Conservation (phyloP, 164 flowering plant species). For the Magnolia sinica region DNA sequence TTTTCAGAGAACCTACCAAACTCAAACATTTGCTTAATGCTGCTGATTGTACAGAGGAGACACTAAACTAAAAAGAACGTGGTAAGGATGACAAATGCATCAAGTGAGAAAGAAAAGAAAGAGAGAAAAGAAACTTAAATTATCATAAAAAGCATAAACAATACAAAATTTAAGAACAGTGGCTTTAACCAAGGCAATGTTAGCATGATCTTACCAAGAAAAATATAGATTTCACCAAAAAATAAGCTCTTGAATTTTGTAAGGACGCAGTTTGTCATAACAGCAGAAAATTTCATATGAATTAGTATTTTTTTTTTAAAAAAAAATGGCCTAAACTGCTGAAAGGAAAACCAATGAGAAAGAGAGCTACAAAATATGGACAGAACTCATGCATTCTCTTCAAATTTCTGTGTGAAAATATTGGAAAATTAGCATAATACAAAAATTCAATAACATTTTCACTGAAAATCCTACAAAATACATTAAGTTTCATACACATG, state of each 20-base stretch:
- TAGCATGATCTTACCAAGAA: neutral
- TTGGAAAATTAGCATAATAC: too few species aligned
- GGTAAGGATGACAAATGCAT: neutral
- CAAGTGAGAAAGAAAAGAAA: neutral
- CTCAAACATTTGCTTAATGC: neutral
- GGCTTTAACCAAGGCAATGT: neutral
- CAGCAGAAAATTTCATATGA: neutral
- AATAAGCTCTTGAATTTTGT: neutral
- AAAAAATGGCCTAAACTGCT: neutral
- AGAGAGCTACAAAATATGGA: too few species aligned
- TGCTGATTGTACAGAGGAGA: neutral
- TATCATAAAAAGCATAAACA: neutral
- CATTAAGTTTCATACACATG: too few species aligned
- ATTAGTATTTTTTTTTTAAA: neutral
- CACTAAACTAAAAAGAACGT: neutral
- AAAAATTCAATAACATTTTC: too few species aligned
- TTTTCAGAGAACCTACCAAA: constrained; percentile 34
- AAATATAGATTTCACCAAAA: neutral
- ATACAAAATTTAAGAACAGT: neutral
- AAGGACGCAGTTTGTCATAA: too few species aligned
- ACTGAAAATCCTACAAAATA: too few species aligned
- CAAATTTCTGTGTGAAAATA: too few species aligned
- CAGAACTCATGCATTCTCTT: too few species aligned
- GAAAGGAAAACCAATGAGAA: too few species aligned
- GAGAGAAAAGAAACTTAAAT: neutral